Evolutionary conservation across 164 flowering plant species (phyloP).

Genomic region (Berberis thunbergii): DNA sequence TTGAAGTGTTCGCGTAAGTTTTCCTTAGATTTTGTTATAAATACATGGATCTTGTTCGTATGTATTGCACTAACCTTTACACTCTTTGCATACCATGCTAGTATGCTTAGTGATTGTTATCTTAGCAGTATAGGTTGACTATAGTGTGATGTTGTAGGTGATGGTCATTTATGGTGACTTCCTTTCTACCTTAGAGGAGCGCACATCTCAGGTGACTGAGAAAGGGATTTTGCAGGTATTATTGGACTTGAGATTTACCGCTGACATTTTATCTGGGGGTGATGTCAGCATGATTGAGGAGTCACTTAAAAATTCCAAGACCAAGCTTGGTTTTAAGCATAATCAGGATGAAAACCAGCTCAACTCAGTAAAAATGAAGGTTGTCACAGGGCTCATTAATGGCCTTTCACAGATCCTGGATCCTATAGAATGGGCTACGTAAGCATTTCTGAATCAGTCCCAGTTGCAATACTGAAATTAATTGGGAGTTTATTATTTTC

Average conservation of each 20-base stretch:
- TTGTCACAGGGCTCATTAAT: conserved; percentile 34
- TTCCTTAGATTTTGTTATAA: too few relatives aligned
- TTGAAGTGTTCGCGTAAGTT: too few relatives aligned
- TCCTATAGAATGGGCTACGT: conserved; percentile 99
- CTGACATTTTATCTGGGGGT: conserved; percentile 81
- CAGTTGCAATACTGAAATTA: background rate
- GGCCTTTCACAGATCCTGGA: conserved; percentile 69
- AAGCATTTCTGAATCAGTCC: conserved; percentile 21
- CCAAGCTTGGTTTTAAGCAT: conserved; percentile 45
- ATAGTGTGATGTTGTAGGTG: conserved; percentile 35
- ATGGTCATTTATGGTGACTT: conserved; percentile 53
- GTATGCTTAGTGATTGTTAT: too few relatives aligned
- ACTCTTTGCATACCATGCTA: too few relatives aligned
- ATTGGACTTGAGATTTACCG: conserved; percentile 67
- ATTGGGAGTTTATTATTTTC: too few relatives aligned
- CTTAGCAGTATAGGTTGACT: background rate
- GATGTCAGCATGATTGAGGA: conserved; percentile 42
- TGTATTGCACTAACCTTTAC: too few relatives aligned
- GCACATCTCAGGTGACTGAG: conserved; percentile 53
- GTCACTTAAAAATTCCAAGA: conserved; percentile 20
- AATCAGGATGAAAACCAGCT: conserved; percentile 45
- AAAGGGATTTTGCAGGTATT: conserved; percentile 82
- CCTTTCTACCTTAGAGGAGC: conserved; percentile 34
- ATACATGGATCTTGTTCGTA: too few relatives aligned
- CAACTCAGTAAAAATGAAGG: conserved; percentile 38